phyloP scores from a whole-genome alignment of 2,329 filamentous ascomycete genomes.

The Aspergillus intermedius region DNA sequence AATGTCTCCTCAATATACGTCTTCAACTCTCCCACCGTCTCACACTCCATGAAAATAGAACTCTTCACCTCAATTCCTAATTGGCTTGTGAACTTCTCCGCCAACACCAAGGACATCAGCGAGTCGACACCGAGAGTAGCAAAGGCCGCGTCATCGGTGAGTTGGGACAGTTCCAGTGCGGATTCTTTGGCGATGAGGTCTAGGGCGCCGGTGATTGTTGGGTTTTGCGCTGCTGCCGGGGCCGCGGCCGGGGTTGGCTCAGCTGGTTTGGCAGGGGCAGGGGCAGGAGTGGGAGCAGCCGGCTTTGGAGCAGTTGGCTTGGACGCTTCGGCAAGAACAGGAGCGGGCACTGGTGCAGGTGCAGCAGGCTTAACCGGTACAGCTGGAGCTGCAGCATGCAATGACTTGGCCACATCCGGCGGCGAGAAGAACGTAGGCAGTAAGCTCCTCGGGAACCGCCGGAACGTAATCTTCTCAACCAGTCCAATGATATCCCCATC shows the following conservation, averaged over 20 bases:
- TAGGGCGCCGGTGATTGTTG: constrained; percentile 12
- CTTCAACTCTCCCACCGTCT: constrained; percentile 14
- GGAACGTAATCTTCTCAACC: constrained; percentile 30
- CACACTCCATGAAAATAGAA: constrained; percentile 19
- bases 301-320: not conserved
- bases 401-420: not conserved
- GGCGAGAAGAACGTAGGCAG: constrained; percentile 15
- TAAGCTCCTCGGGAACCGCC: constrained; percentile 17
- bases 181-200: constrained; percentile 24
- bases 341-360: not conserved
- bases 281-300: no score
- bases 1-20: constrained; percentile 8
- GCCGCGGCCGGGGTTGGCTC: not conserved
- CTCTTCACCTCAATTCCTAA: constrained; percentile 24
- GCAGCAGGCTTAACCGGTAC: not conserved
- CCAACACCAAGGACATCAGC: constrained; percentile 30
- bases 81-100: constrained; percentile 25
- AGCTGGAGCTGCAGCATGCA: not conserved
- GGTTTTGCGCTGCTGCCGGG: not conserved
- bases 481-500: constrained; percentile 27
- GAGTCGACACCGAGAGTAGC: constrained; percentile 31
- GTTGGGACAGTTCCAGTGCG: constrained; percentile 15
- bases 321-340: not conserved
- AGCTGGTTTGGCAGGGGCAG: not conserved
- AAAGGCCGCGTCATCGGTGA: constrained; percentile 21